Base-by-base conservation (phyloP, 148 eudicot species). In the Hydrangea macrophylla region DNA sequence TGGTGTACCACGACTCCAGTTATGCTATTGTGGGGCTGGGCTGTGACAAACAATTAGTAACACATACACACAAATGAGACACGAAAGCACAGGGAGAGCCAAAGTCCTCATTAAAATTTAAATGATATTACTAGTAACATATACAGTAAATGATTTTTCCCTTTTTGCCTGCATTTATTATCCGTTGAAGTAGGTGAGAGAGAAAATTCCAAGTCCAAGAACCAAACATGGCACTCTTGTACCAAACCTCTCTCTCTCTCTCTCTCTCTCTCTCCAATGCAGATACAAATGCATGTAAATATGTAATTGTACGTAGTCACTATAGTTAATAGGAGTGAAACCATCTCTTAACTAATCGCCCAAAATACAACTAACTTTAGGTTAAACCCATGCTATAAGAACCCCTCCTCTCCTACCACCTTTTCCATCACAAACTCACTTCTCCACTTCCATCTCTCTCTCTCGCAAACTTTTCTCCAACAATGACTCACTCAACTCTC, bases 401-500 rank as follows among this genome's bases (percentile, higher is more conserved):
- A 50, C 10, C 36, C 37, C 57, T 32, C 68, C 54, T 51, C 64
- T 9, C 28, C 25, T 51, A n/a, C 59, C 13, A 50, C 5, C 3
- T 70, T 8, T 27, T 17, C 55, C 73, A 23, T 70, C 65, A 58
- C 45, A 3, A 50, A 30, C 42, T 23, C 50, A 31, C 23, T 2
- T 62, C 50, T 39, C 65, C 12, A 12, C 15, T 4, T 35, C 20
- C 24, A 0, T 8, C 12, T 56, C 60, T 9, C 23, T 65, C 42
- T 18, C 26, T 23, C 6, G 6, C 1, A 23, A 15, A 15, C 33
- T 27, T 12, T 10, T 65, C 20, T 17, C 20, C 5, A 58, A 70
- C 6, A 67, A 76, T 76, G 80, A 72, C 75, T 18, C 31, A 54
- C 28, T 25, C 75, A 30, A 9, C 55, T 48, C 28, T 80, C 0